Base-by-base conservation (phyloP, 805 yeast species). In the Wickerhamiella azymoides region DNA sequence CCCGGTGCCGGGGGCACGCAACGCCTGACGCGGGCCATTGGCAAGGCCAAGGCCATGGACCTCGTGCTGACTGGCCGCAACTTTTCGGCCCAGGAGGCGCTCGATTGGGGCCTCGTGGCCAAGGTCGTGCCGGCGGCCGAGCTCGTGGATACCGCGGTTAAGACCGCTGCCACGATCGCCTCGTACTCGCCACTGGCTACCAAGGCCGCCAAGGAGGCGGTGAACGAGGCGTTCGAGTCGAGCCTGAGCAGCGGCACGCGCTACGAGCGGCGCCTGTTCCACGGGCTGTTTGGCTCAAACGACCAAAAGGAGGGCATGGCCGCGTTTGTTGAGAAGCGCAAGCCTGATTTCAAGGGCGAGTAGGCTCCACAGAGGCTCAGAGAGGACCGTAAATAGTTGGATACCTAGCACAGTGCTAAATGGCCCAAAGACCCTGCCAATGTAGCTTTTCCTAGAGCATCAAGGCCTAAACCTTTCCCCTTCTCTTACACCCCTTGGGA, bases 1-100 rank as follows among this genome's bases (percentile, higher is more conserved):
- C 75, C 76, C 35, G 74, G 66, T 2, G 65, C 74, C 10, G 78
- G 78, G 14, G 78, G 77, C 14, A 70, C 77, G 1, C 76, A 73
- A 56, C 62, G 77, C 18, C 62, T 73, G 36, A 62, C 70, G 18
- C 59, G 67, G 32, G 67, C 71, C 13, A 62, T 73, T 50, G 77
- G 78, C 13, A 71, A 72, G 57, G 61, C 73, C 10, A 60, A 63
- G 32, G 75, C 77, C 11, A 67, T 69, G 69, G 76, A 73, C 49
- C 52, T 61, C 16, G 64, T 71, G 32, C 62, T 73, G 28, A 71
- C 76, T 6, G 77, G 77, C 33, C 62, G 63, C 25, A 63, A 56
- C 32, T 63, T 73, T 56, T 43, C 60, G 11, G 77, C 72, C 7
- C 56, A 58, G 42, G 63, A 72, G 50, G 77, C 77, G 16, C 60